Conservation (phyloP, 352 stramenopile species). For the Pythium diclinum region DNA sequence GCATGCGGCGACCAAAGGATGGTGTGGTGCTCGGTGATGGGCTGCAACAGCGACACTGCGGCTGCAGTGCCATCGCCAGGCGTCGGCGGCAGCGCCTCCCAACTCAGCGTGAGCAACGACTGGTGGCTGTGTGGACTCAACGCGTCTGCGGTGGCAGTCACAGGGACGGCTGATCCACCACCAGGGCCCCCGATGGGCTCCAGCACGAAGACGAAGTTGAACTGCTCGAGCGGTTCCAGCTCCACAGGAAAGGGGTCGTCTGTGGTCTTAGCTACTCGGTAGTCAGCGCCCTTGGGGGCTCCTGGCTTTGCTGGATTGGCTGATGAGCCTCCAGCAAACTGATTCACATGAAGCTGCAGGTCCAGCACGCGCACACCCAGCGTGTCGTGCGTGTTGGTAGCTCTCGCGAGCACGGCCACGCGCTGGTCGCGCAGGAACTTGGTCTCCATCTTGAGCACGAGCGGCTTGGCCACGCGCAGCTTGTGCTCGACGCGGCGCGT, state of each 20-base stretch:
- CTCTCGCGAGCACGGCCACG: slow-evolving; percentile 49
- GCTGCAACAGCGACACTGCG: slow-evolving; percentile 23
- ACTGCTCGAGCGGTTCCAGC: slow-evolving; percentile 49
- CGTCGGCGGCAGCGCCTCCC: slow-evolving; percentile 31
- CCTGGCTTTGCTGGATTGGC: background rate
- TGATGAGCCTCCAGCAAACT: slow-evolving; percentile 17
- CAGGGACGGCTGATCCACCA: background rate
- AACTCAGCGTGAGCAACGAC: slow-evolving; percentile 62
- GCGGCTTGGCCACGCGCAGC: slow-evolving; percentile 48
- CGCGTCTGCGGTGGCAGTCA: background rate
- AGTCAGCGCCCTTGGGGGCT: background rate
- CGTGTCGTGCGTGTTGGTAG: slow-evolving; percentile 41
- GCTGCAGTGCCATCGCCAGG: background rate
- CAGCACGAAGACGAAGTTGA: slow-evolving; percentile 47
- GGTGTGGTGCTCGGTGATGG: slow-evolving; percentile 63
- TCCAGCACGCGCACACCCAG: slow-evolving; percentile 50
- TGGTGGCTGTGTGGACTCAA: slow-evolving; percentile 30
- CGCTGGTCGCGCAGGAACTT: slow-evolving; percentile 34
- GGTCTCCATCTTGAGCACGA: slow-evolving; percentile 60
- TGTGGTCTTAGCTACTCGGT: slow-evolving; percentile 25
- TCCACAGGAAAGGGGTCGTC: slow-evolving; percentile 53
- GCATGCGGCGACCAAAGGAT: slow-evolving; percentile 56
- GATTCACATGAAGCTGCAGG: slow-evolving; percentile 61
- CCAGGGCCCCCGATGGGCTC: slow-evolving; percentile 3
- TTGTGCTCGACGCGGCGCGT: slow-evolving; percentile 45